Conservation (phyloP, 805 yeast species). For the Cyberlindnera misumaiensis region DNA sequence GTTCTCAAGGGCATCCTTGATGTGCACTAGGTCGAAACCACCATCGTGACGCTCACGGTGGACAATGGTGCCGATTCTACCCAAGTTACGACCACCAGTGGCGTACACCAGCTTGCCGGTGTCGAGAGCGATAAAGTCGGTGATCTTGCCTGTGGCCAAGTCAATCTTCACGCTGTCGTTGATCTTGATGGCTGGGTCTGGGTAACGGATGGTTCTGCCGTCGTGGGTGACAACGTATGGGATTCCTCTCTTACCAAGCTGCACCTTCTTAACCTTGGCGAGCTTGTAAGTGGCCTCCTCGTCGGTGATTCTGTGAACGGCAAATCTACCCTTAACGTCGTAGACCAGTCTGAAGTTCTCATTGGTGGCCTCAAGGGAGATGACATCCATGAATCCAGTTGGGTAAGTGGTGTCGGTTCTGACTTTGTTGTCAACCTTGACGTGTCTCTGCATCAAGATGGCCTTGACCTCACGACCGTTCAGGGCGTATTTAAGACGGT, state of each 20-base stretch:
- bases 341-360: conserved; percentile 99
- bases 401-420: conserved; percentile 99
- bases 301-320: conserved; percentile 98
- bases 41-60: conserved; percentile 98
- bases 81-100: conserved; percentile 98
- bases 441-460: conserved; percentile 96
- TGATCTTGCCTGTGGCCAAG: conserved; percentile 91
- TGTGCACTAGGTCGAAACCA: conserved; percentile 96
- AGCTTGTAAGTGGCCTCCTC: conserved; percentile 98
- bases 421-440: conserved; percentile 97
- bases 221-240: conserved; percentile 99
- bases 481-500: conserved; percentile 97
- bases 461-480: conserved; percentile 99
- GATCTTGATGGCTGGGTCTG: conserved; percentile 94
- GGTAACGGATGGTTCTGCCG: conserved; percentile 99
- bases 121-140: conserved; percentile 85
- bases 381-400: conserved; percentile 99
- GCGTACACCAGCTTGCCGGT: conserved; percentile 88
- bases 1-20: conserved; percentile 93
- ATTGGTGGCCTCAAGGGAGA: conserved; percentile 94
- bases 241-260: conserved; percentile 96
- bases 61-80: conserved; percentile 91
- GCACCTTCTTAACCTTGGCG: conserved; percentile 97
- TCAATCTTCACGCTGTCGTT: conserved; percentile 98
- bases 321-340: conserved; percentile 98